These are phyloP conservation scores for Spiraea crenata DNA, from an alignment of 331 rosid genomes.

Conservation along the genomic window DNA sequence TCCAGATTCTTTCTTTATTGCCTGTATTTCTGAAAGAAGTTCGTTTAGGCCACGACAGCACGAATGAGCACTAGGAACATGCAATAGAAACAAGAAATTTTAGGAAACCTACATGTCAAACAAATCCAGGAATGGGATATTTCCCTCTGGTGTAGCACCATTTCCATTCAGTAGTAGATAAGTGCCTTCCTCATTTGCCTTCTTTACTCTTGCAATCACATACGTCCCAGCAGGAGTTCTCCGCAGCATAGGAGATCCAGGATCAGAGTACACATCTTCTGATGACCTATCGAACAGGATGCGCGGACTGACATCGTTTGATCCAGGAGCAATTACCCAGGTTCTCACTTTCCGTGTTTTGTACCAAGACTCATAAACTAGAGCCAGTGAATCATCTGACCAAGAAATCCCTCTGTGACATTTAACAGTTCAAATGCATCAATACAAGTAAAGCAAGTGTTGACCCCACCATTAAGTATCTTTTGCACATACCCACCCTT, in stretches of 20 bases:
- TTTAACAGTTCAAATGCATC: conserved; percentile 23
- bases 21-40: conserved; percentile 81
- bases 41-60: conserved; percentile 34
- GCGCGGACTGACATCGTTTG: conserved; percentile 57
- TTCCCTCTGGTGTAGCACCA: conserved; percentile 96
- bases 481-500: not conserved
- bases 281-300: conserved; percentile 93
- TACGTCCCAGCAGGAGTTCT: conserved; percentile 89
- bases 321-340: conserved; percentile 86
- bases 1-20: conserved; percentile 88
- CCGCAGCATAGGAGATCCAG: conserved; percentile 94
- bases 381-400: conserved; percentile 88
- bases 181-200: conserved; percentile 57
- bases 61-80: conserved; percentile 14
- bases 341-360: conserved; percentile 77
- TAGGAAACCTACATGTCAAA: conserved; percentile 77
- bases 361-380: conserved; percentile 97
- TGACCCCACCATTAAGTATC: conserved; percentile 6
- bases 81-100: conserved; percentile 21
- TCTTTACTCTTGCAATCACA: conserved; percentile 70
- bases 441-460: not conserved
- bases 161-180: conserved; percentile 73
- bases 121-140: conserved; percentile 94
- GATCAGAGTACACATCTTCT: conserved; percentile 99
- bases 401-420: conserved; percentile 84